Evolutionary conservation across 164 flowering plant genomes (phyloP).

Genomic region (Macadamia integrifolia): DNA sequence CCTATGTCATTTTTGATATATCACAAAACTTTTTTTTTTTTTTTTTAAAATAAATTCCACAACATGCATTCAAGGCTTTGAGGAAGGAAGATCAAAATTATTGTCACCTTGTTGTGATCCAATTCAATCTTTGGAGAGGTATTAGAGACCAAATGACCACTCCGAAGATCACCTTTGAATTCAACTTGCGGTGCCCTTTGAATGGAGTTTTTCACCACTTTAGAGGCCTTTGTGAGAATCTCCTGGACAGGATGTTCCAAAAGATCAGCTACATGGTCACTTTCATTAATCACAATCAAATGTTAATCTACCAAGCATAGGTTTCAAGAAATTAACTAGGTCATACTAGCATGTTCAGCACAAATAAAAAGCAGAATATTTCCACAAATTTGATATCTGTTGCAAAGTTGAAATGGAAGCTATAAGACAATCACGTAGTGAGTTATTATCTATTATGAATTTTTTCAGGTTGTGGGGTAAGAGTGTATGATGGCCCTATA

Average conservation of each 20-base stretch:
- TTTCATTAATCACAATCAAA: background rate
- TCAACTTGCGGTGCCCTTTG: slow-evolving; percentile 21
- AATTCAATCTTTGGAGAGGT: slow-evolving; percentile 22
- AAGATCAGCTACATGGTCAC: background rate
- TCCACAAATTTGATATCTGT: background rate
- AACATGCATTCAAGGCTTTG: background rate
- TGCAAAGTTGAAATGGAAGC: background rate
- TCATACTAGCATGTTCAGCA: background rate
- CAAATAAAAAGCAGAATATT: background rate
- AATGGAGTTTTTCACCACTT: slow-evolving; percentile 26
- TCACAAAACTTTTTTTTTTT: no score
- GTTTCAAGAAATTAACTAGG: background rate
- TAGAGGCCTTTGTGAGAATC: slow-evolving; percentile 52
- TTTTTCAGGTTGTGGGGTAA: no score
- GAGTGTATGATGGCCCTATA: no score
- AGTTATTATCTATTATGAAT: no score
- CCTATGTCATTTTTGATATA: no score
- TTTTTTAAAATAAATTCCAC: no score
- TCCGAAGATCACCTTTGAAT: slow-evolving; percentile 19
- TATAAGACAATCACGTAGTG: background rate
- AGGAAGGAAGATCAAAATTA: background rate
- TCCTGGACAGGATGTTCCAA: slow-evolving; percentile 32
- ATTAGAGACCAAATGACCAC: slow-evolving; percentile 18
- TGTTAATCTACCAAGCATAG: background rate
- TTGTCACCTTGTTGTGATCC: slow-evolving; percentile 35